Conservation (phyloP, 2,329 filamentous ascomycete species). For the Cercospora brassicicola region DNA sequence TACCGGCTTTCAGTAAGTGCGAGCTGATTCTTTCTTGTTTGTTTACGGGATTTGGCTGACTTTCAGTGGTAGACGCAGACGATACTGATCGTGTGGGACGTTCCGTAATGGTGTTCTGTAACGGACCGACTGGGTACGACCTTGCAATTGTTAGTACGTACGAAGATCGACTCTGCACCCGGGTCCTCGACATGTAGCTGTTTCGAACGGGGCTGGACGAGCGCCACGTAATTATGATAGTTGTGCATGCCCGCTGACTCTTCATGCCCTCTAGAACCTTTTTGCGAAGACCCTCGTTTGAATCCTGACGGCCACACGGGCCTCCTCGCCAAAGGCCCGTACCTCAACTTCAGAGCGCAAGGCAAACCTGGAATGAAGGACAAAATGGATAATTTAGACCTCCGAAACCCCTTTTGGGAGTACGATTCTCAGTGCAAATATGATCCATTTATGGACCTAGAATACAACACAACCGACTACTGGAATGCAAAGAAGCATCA, state of each 20-base stretch:
- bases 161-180: neutral
- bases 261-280: neutral
- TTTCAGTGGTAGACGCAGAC: neutral
- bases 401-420: neutral
- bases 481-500: neutral
- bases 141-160: constrained; percentile 7
- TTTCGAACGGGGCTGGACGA: neutral
- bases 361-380: neutral
- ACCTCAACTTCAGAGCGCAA: neutral
- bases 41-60: neutral
- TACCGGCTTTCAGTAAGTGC: neutral
- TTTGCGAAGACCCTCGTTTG: neutral
- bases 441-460: neutral
- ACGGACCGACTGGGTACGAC: neutral
- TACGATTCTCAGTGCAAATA: constrained; percentile 3
- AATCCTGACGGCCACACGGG: neutral
- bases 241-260: neutral
- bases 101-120: constrained; percentile 1
- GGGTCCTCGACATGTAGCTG: neutral
- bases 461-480: constrained; percentile 1
- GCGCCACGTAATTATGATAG: neutral
- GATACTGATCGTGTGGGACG: constrained; percentile 3
- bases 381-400: neutral
- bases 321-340: neutral
- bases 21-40: neutral